phyloP scores from a whole-genome alignment of 305 asterid species.

The Nicotiana rustica region DNA sequence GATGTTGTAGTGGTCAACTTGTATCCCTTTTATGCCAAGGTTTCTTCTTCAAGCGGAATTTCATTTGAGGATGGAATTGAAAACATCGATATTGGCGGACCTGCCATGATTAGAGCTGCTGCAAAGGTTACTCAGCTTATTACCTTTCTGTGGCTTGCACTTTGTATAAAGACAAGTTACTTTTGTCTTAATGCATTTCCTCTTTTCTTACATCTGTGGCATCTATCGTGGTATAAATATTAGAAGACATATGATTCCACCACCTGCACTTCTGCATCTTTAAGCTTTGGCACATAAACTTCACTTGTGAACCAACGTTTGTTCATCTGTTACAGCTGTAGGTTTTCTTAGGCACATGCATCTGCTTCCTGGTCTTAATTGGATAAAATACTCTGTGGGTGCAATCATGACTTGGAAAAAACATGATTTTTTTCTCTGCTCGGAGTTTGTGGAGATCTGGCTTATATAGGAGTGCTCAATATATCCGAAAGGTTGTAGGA shows the following conservation, averaged over 20 bases:
- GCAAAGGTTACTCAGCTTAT: conserved; percentile 70
- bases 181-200: background rate
- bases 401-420: background rate
- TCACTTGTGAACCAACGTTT: conserved; percentile 18
- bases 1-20: conserved; percentile 96
- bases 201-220: background rate
- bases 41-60: conserved; percentile 76
- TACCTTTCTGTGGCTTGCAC: background rate
- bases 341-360: background rate
- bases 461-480: background rate
- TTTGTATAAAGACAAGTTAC: background rate
- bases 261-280: conserved; percentile 1
- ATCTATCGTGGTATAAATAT: background rate
- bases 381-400: background rate
- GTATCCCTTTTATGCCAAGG: conserved; percentile 92
- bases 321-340: conserved; percentile 1
- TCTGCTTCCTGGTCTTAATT: conserved; percentile 5
- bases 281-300: conserved; percentile 3
- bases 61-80: conserved; percentile 94
- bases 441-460: background rate
- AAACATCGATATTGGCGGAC: conserved; percentile 98
- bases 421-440: background rate
- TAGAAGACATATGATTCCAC: background rate
- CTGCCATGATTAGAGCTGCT: conserved; percentile 98
- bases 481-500: background rate